These are phyloP conservation scores for Claviceps lovelessii DNA, from an alignment of 2,329 filamentous ascomycete genomes.

Conservation along the genomic window DNA sequence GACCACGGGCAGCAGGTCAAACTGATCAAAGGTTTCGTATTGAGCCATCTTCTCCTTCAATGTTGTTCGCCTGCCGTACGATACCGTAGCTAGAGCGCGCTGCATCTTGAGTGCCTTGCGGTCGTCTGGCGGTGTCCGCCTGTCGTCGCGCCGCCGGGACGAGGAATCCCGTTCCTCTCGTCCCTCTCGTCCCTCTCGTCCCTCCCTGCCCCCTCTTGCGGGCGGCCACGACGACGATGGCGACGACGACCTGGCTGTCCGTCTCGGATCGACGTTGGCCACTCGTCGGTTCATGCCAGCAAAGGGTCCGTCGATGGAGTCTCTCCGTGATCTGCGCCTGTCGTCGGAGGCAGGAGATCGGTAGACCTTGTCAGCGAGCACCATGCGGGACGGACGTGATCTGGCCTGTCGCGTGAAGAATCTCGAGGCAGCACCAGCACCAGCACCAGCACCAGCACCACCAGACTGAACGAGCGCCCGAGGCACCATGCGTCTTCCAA, in stretches of 20 bases:
- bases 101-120: conserved; percentile 91
- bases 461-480: conserved; percentile 17
- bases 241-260: conserved; percentile 8
- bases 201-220: conserved; percentile 10
- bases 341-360: conserved; percentile 22
- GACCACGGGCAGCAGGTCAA: conserved; percentile 58
- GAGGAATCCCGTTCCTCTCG: not conserved
- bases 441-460: conserved; percentile 16
- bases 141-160: conserved; percentile 20
- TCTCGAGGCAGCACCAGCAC: conserved; percentile 22
- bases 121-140: conserved; percentile 20
- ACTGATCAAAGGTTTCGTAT: conserved; percentile 66
- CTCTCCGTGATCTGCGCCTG: conserved; percentile 23
- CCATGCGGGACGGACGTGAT: conserved; percentile 39
- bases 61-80: conserved; percentile 50
- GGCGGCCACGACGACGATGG: conserved; percentile 7
- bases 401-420: conserved; percentile 21
- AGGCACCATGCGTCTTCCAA: conserved; percentile 5
- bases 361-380: conserved; percentile 39
- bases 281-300: conserved; percentile 41
- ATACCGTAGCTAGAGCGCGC: conserved; percentile 56
- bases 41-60: conserved; percentile 45
- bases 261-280: conserved; percentile 23
- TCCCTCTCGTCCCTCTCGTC: too few relatives aligned
- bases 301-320: conserved; percentile 34